These are phyloP conservation scores for Xylaria sp. DNA, from an alignment of 2,329 filamentous ascomycete species.

Conservation along the genomic window DNA sequence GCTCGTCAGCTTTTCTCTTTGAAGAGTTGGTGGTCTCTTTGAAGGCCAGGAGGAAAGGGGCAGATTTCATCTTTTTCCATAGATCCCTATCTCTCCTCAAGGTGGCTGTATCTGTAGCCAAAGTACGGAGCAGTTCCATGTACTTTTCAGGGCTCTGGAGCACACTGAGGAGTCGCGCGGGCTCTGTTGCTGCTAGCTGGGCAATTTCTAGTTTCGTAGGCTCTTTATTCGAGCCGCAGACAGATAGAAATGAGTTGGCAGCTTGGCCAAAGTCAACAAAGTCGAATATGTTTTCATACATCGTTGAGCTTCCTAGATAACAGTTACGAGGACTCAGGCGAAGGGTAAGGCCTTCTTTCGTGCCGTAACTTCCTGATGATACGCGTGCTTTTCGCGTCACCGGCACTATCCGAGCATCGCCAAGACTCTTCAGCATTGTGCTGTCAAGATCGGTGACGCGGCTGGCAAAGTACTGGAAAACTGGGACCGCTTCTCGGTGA, in stretches of 20 bases:
- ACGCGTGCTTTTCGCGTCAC: slow-evolving; percentile 40
- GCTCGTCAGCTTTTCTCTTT: slow-evolving; percentile 44
- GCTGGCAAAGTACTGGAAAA: slow-evolving; percentile 80
- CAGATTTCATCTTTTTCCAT: slow-evolving; percentile 67
- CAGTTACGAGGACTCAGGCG: slow-evolving; percentile 66
- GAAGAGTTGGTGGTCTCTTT: slow-evolving; percentile 56
- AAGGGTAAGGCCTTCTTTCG: slow-evolving; percentile 37
- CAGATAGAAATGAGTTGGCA: slow-evolving; percentile 82
- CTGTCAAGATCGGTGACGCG: slow-evolving; percentile 68
- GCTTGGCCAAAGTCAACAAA: slow-evolving; percentile 90
- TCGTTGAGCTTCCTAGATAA: slow-evolving; percentile 67
- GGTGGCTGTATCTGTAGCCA: slow-evolving; percentile 65
- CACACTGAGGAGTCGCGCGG: slow-evolving; percentile 71
- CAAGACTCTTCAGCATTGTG: slow-evolving; percentile 54
- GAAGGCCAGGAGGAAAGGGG: slow-evolving; percentile 77
- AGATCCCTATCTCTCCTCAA: slow-evolving; percentile 76
- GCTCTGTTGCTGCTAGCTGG: slow-evolving; percentile 74
- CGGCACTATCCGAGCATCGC: slow-evolving; percentile 66
- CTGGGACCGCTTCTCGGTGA: slow-evolving; percentile 57
- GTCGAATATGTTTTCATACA: slow-evolving; percentile 87
- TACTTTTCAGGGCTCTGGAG: slow-evolving; percentile 84
- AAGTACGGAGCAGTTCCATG: slow-evolving; percentile 69
- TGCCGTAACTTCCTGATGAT: slow-evolving; percentile 33
- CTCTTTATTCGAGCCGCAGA: slow-evolving; percentile 85
- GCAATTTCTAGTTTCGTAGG: slow-evolving; percentile 85